Base-by-base conservation (phyloP, 768 basidiomycete genomes). In the Exidia glandulosa region DNA sequence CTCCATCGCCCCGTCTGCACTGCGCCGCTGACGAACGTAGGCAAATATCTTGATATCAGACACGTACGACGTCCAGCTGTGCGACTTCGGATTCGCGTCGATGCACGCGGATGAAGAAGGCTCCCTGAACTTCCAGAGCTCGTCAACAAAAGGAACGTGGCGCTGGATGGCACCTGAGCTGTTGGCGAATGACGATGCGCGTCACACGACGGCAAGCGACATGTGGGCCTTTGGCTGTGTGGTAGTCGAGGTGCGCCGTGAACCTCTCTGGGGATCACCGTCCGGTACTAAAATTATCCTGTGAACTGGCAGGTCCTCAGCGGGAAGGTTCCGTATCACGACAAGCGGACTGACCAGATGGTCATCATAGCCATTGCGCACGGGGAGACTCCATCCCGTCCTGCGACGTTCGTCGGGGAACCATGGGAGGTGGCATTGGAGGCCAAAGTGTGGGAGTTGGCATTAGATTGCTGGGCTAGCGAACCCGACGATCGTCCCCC, bases 181-280 rank as follows among this genome's bases (percentile, higher is more conserved):
- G 3, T 47, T 52, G 2, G 7, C 27, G 19, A 47, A 59, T 6
- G 48, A 32, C 16, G 16, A 52, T 27, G 12, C 59, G 1, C 30
- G 29, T 14, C 31, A 33, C 19, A 52, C 48, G 27, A 16, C n/a
- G 16, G 47, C 41, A 23, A 33, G 14, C 29, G 59, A 59, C 13
- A 48, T 59, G 3, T 59, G 33, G 16, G 59, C 59, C 4, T 59
- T 48, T 52, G 59, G 59, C n/a, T 41, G 59, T 19, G 29, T 59
- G 2, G 27, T 59, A 2, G 16, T 59, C 3, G 59, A 50, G 23
- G 14, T 12, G 52, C 59, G 29, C 14, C 29, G 10, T 10, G 23
- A 27, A 14, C 12, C 23, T 12, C 50, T 12, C 10, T 37, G 19
- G 10, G 36, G 10, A 37, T 37, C 19, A 19, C 19, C 36, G 36